phyloP scores from a whole-genome alignment of 768 basidiomycete genomes.

The Tylopilus rubrobrunneus region DNA sequence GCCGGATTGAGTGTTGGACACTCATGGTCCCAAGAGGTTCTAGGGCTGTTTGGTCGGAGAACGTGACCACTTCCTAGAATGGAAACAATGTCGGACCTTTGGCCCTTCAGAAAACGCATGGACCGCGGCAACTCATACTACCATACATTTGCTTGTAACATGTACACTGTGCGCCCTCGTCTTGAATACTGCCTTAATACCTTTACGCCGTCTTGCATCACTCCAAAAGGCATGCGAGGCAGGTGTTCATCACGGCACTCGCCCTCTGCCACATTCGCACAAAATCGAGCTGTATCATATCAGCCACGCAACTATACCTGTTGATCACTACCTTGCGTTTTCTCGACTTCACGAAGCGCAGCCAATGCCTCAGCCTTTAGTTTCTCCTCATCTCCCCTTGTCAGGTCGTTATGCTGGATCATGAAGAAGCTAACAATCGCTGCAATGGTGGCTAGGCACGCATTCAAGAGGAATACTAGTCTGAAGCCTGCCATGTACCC shows the following conservation, averaged over 20 bases:
- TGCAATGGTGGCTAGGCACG: slow-evolving; percentile 50
- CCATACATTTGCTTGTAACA: too few relatives aligned
- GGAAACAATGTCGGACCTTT: neutral
- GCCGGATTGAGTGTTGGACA: slow-evolving; percentile 1
- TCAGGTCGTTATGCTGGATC: slow-evolving; percentile 60
- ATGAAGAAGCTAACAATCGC: slow-evolving; percentile 49
- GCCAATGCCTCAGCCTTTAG: slow-evolving; percentile 40
- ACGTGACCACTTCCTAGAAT: neutral
- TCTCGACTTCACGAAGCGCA: neutral
- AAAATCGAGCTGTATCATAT: neutral
- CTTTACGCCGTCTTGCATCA: too few relatives aligned
- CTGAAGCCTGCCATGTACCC: slow-evolving; percentile 60
- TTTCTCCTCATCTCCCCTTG: slow-evolving; percentile 52
- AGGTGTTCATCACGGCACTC: too few relatives aligned
- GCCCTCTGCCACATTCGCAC: too few relatives aligned
- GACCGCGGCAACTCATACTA: too few relatives aligned
- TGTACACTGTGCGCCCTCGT: too few relatives aligned
- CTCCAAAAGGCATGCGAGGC: too few relatives aligned
- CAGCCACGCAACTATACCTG: neutral
- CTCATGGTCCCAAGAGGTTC: neutral
- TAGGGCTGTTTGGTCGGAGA: neutral
- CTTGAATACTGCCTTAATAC: too few relatives aligned
- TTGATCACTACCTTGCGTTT: neutral
- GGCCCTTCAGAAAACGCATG: too few relatives aligned
- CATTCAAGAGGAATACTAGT: slow-evolving; percentile 58